Evolutionary conservation across 257 asterid genomes (phyloP).

Genomic region (Cynanchum wilfordii): DNA sequence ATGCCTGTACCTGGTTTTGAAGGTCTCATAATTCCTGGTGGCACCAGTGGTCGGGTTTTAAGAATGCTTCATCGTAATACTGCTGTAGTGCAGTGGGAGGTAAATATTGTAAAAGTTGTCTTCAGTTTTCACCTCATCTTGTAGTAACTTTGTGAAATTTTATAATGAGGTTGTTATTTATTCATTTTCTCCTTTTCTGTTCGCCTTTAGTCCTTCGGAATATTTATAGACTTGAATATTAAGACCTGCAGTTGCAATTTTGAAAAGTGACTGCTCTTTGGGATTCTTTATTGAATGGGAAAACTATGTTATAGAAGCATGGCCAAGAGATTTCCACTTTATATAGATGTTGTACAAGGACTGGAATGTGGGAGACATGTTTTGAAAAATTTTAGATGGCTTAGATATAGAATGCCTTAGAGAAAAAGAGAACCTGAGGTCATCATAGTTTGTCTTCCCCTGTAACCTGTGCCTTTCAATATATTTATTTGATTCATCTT

Average conservation of each 20-base stretch:
- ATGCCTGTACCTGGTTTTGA: constrained; percentile 63
- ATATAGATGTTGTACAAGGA: neutral
- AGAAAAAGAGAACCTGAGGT: neutral
- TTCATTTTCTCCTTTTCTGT: neutral
- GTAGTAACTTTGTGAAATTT: neutral
- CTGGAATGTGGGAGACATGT: neutral
- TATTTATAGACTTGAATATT: neutral
- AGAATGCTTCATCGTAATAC: constrained; percentile 55
- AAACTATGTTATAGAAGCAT: neutral
- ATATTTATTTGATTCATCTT: neutral
- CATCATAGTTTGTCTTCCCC: neutral
- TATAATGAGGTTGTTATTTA: constrained; percentile 2
- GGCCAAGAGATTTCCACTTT: neutral
- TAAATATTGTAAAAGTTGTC: constrained; percentile 20
- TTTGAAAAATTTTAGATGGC: constrained; percentile 5
- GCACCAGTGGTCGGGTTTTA: constrained; percentile 73
- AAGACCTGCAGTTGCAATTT: neutral
- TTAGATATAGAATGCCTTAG: neutral
- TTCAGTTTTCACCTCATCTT: constrained; percentile 8
- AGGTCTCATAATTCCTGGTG: constrained; percentile 73
- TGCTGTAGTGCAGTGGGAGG: constrained; percentile 98
- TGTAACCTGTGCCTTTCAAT: neutral
- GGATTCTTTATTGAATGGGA: neutral
- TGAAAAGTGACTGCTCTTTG: neutral
- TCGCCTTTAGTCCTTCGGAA: neutral